Percentiles rank a stretch among this genome's conserved stretches.
Conservation (phyloP, 805 yeast genomes). For the Metahyphopichia silvanorum region DNA sequence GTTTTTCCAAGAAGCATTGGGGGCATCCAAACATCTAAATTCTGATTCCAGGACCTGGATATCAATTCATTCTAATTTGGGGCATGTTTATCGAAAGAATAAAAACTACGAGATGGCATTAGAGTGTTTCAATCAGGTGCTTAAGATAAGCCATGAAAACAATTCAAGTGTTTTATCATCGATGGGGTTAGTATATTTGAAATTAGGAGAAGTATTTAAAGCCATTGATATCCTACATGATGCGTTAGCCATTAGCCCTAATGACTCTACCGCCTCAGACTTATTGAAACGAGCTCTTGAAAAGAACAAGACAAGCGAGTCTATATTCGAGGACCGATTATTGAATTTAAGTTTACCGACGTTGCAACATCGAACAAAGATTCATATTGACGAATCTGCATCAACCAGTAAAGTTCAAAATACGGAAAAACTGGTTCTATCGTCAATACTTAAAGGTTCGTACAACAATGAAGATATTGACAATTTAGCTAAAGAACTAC, state of each 20-base stretch:
- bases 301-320: constrained; percentile 37
- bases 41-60: constrained; percentile 82
- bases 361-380: constrained; percentile 18
- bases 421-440: constrained; percentile 3
- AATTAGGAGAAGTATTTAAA: constrained; percentile 55
- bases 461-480: constrained; percentile 22
- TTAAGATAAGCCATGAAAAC: constrained; percentile 66
- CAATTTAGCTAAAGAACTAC: constrained; percentile 35
- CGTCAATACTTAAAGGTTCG: constrained; percentile 2
- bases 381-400: no score
- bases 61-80: constrained; percentile 81
- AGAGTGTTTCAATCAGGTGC: constrained; percentile 71
- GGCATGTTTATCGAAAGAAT: constrained; percentile 78
- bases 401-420: no score
- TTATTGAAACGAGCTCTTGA: constrained; percentile 76
- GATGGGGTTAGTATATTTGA: constrained; percentile 78
- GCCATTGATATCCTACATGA: constrained; percentile 79
- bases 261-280: constrained; percentile 83
- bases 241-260: constrained; percentile 74
- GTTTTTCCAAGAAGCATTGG: constrained; percentile 66
- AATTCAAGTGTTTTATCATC: constrained; percentile 73
- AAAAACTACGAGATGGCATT: constrained; percentile 64
- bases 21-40: constrained; percentile 63
- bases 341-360: constrained; percentile 23
- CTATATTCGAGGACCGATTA: constrained; percentile 18